Percentiles rank a stretch among this genome's conserved stretches.
These are phyloP conservation scores for Plasmodium inui DNA, from an alignment of 169 alveolate genomes.

Conservation along the genomic window DNA sequence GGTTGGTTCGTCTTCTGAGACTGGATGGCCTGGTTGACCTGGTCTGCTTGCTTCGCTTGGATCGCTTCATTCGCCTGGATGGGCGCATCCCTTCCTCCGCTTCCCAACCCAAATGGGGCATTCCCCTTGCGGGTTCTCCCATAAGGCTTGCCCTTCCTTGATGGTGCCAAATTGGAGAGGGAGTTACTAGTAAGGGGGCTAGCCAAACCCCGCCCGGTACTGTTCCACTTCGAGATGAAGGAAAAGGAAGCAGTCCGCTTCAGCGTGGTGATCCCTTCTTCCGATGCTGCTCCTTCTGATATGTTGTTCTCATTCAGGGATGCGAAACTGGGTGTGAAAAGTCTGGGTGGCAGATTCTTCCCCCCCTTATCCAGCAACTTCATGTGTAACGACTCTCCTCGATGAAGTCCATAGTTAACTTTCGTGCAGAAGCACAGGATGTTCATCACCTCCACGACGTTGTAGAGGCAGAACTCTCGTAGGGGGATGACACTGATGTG, in stretches of 20 bases:
- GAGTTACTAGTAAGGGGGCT: not conserved
- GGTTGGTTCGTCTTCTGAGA: too few species aligned
- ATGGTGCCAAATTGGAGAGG: not conserved
- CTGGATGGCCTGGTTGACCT: too few species aligned
- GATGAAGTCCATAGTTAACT: not conserved
- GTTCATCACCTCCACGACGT: conserved; percentile 11
- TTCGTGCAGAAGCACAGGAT: not conserved
- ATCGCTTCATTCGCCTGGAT: not conserved
- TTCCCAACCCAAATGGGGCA: not conserved
- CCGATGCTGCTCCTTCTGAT: not conserved
- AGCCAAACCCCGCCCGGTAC: not conserved
- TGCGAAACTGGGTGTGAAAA: not conserved
- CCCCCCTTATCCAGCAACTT: not conserved
- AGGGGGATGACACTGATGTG: not conserved
- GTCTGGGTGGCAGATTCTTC: not conserved
- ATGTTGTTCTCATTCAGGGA: not conserved
- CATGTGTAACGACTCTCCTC: not conserved
- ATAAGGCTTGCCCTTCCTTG: not conserved
- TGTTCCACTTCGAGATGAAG: not conserved
- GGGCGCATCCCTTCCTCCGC: not conserved
- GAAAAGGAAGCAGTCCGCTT: not conserved
- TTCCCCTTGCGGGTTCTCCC: not conserved
- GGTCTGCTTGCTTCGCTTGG: too few species aligned
- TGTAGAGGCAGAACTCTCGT: conserved; percentile 19
- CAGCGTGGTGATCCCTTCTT: not conserved